Conservation (phyloP, 2,329 filamentous ascomycete genomes). For the Rhinocladiella similis region DNA sequence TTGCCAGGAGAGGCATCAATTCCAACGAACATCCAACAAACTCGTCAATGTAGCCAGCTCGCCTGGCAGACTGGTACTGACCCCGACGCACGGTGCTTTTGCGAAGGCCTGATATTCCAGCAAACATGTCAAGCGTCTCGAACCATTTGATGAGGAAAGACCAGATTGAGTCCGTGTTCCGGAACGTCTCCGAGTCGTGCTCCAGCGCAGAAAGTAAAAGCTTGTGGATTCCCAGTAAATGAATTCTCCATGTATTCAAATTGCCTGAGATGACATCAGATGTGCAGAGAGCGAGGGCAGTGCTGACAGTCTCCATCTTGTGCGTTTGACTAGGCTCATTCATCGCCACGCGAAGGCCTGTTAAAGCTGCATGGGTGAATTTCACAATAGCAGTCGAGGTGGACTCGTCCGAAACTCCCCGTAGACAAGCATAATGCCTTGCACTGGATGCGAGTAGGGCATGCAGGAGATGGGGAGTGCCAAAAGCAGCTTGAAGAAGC, state of each 20-base stretch:
- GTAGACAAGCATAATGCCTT: constrained; percentile 34
- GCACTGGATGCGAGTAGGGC: constrained; percentile 33
- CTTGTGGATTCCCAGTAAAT: constrained; percentile 32
- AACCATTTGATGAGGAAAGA: constrained; percentile 35
- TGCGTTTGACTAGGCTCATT: constrained; percentile 15
- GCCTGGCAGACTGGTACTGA: constrained; percentile 8
- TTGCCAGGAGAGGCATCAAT: constrained; percentile 31
- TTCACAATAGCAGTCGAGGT: constrained; percentile 27
- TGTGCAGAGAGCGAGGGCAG: constrained; percentile 35
- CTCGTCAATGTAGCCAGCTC: constrained; percentile 28
- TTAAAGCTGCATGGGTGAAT: constrained; percentile 33
- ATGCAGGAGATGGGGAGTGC: constrained; percentile 32
- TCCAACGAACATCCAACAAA: constrained; percentile 35
- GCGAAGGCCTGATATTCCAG: constrained; percentile 29
- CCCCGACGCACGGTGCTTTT: constrained; percentile 10
- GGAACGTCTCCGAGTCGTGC: constrained; percentile 5
- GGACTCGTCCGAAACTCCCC: constrained; percentile 18
- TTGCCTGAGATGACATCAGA: constrained; percentile 38
- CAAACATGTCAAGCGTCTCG: constrained; percentile 32
- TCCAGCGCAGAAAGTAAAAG: constrained; percentile 27
- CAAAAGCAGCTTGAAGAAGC: constrained; percentile 29
- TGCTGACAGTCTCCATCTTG: constrained; percentile 31
- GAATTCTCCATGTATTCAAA: constrained; percentile 31
- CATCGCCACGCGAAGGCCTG: constrained; percentile 28
- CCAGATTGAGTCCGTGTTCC: constrained; percentile 20